Evolutionary conservation across 495 filamentous ascomycete genomes (phyloP), one percentile per base, ranked within the genome.

Genomic region (Aspergillus wentii): DNA sequence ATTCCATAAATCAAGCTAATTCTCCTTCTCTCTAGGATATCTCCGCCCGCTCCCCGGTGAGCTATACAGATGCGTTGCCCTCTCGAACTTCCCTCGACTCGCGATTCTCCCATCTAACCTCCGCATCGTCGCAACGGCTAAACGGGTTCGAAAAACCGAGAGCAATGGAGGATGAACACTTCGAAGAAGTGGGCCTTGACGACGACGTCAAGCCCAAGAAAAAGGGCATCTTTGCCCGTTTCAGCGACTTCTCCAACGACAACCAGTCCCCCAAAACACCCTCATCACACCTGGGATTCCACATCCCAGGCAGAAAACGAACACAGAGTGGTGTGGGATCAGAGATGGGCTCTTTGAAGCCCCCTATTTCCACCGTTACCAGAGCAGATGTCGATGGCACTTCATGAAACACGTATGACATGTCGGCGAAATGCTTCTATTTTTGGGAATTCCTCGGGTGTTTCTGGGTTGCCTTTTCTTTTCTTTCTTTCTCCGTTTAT

Each of bases 101-200:
- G 30, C 74, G 77, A 22, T 69, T 79, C 41, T 69, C 69, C 30
- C 72, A 76, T 37, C 57, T 77, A 38, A 59, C 49, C 19, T 61
- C 62, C 1, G 72, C 75, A 30, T 71, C 74, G 40, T 71, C 71
- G 30, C 66, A 64, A 28, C 58, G 77, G n/a, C n/a, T n/a, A 27
- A 70, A 58, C 37, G 70, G 66, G 39, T 75, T 72, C 50, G 72
- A 72, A 31, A 59, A 61, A 46, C 69, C 76, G 21, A 67, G 74
- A 19, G 64, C 77, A 9, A 82, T 79, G 38, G 75, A 79, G 20
- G 88, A 92, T 41, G 85, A 89, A 47, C 58, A 64, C 18, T 95
- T 97, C 53, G 92, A 97, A 56, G 94, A 98, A 5, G 86, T 98
- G 3, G 88, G 86, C 0, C 67, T 98, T 13, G 79, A 83, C 31